Evolutionary conservation across 352 stramenopile species (phyloP).

Genomic region (Globisporangium recalcitrans): DNA sequence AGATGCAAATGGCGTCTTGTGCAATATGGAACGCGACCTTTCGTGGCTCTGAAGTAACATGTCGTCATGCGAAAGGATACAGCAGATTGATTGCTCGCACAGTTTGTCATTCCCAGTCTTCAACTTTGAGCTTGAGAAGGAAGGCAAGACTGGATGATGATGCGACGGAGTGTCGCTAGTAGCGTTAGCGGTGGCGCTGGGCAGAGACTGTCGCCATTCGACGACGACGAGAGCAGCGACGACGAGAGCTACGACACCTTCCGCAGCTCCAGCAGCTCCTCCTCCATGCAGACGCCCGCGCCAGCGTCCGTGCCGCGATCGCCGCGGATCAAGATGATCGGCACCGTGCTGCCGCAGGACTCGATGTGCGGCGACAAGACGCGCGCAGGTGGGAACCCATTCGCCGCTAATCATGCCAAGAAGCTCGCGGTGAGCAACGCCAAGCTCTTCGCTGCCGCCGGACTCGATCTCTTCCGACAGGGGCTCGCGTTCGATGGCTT

Average conservation of each 20-base stretch:
- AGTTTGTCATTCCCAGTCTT: background rate
- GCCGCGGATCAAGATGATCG: conserved; percentile 28
- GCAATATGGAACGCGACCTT: conserved; percentile 7
- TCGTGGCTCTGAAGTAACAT: conserved; percentile 5
- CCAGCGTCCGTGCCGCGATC: conserved; percentile 8
- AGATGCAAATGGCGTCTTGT: background rate
- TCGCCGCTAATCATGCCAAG: background rate
- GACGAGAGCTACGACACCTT: conserved; percentile 9
- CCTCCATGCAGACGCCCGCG: background rate
- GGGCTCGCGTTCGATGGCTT: conserved; percentile 47
- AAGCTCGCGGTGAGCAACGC: conserved; percentile 3
- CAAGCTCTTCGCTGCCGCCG: conserved; percentile 43
- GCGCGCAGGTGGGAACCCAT: background rate
- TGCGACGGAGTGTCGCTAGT: background rate
- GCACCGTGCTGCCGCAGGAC: conserved; percentile 44
- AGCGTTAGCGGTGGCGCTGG: no score
- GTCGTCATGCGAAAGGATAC: no score
- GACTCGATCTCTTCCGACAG: conserved; percentile 56
- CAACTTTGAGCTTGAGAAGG: background rate
- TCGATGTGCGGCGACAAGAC: conserved; percentile 27
- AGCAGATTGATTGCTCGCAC: no score
- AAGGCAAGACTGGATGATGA: background rate
- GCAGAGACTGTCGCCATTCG: background rate
- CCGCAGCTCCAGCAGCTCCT: background rate
- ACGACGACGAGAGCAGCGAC: background rate